Base-by-base conservation (phyloP, 768 basidiomycete species). In the Saitozyma sp. region DNA sequence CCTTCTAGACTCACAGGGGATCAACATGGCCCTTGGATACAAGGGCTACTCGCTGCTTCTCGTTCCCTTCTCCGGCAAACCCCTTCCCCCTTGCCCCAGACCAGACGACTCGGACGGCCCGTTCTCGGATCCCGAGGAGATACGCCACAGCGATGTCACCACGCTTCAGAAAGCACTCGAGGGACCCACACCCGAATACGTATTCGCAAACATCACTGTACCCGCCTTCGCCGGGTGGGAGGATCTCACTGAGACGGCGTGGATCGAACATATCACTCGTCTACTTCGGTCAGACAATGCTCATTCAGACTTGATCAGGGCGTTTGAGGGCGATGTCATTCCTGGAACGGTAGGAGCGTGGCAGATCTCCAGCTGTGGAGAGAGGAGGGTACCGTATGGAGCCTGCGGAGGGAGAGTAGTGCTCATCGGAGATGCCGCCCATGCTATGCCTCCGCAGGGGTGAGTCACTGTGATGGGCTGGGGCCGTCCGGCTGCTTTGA, bases 341-440 rank as follows among this genome's bases (percentile, higher is more conserved):
- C 54, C 53, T 10, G 61, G 52, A 9, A 61, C 63, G 14, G 51
- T 57, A 7, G 54, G 55, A 7, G 42, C 63, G 7, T 53, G 59
- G 54, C 58, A 52, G 13, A 56, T 61, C 19, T 49, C 63, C 48
- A 56, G 61, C n/a, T 54, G 54, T 59, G 46, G 10, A 6, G 9
- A 7, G 9, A 41, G 41, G 10, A 46, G 49, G 49, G n/a, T 10
- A 2, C 41, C 48, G 45, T 39, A 48, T 5, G 48, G 29, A n/a
- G 42, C 17, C 5, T 45, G 17, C 9, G 40, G 46, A 1, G 61
- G 61, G 14, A 58, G 52, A 29, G 46, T 52, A 8, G 56, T 66
- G 6, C 40, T 66, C n/a, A 51, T 62, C 17, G 65, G 65, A 5
- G 65, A 66, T 63, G 61, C 65, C 8, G 56, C 52, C 37, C 65